These are phyloP conservation scores for Scutellaria barbata DNA, from an alignment of 257 asterid genomes.

Conservation along the genomic window DNA sequence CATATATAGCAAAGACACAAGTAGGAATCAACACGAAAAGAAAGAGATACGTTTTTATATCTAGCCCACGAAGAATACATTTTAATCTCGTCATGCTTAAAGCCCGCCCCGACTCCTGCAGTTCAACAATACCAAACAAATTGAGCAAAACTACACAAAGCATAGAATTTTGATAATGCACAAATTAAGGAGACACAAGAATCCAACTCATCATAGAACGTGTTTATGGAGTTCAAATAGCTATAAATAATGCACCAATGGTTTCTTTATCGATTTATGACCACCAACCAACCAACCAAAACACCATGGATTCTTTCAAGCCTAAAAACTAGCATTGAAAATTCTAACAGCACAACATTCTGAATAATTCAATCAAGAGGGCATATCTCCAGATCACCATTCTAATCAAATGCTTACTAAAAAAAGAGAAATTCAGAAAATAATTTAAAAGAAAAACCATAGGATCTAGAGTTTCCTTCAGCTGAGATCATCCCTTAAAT, in stretches of 20 bases:
- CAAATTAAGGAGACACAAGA: not conserved
- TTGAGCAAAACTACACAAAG: slow-evolving; percentile 18
- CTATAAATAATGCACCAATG: not conserved
- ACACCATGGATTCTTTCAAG: not conserved
- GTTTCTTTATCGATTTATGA: not conserved
- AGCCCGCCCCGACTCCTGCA: slow-evolving; percentile 55
- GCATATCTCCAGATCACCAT: slow-evolving; percentile 23
- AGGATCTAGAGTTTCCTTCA: slow-evolving; percentile 39
- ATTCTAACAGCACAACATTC: not conserved
- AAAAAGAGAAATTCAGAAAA: not conserved
- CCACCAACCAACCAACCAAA: not conserved
- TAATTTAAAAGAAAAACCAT: slow-evolving; percentile 2
- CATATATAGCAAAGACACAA: slow-evolving; percentile 47
- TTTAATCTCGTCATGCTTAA: slow-evolving; percentile 61
- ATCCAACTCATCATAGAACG: not conserved
- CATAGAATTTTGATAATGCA: not conserved
- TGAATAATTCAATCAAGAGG: not conserved
- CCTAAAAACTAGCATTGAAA: slow-evolving; percentile 20
- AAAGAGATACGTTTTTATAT: slow-evolving; percentile 58
- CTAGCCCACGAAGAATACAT: slow-evolving; percentile 69
- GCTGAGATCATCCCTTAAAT: slow-evolving; percentile 13
- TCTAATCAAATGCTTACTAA: slow-evolving; percentile 8
- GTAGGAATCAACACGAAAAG: slow-evolving; percentile 65
- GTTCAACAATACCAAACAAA: slow-evolving; percentile 22
- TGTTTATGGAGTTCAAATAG: not conserved